Conservation (phyloP, 805 yeast genomes). For the Danielia oregonensis region DNA sequence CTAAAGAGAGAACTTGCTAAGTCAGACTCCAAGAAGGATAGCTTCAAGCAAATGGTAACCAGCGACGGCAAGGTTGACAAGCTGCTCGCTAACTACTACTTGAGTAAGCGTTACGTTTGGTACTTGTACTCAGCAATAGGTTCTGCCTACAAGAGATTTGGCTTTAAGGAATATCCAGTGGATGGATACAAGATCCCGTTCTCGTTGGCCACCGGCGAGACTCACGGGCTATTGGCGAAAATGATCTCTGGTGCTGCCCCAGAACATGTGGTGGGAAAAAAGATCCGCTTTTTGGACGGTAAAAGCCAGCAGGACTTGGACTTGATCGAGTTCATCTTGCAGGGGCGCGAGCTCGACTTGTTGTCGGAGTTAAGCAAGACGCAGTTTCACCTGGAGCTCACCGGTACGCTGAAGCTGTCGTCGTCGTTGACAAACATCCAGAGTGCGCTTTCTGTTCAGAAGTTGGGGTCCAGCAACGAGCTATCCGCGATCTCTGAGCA, state of each 20-base stretch:
- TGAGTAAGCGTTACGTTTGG: slow-evolving; percentile 37
- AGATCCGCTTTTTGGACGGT: slow-evolving; percentile 23
- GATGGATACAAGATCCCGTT: slow-evolving; percentile 33
- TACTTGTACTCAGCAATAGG: slow-evolving; percentile 72
- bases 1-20: slow-evolving; percentile 21
- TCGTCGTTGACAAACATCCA: slow-evolving; percentile 31
- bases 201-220: slow-evolving; percentile 13
- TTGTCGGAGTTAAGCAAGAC: slow-evolving; percentile 34
- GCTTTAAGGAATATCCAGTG: slow-evolving; percentile 42
- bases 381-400: slow-evolving; percentile 31
- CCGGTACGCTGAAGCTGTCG: slow-evolving; percentile 27
- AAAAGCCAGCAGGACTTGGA: slow-evolving; percentile 24
- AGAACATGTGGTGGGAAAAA: slow-evolving; percentile 22
- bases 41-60: slow-evolving; percentile 30
- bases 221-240: slow-evolving; percentile 18
- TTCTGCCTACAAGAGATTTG: slow-evolving; percentile 59
- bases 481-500: slow-evolving; percentile 19
- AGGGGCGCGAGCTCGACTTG: slow-evolving; percentile 32
- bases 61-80: slow-evolving; percentile 27
- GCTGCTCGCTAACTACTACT: slow-evolving; percentile 29
- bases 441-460: slow-evolving; percentile 17
- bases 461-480: slow-evolving; percentile 18
- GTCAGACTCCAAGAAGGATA: slow-evolving; percentile 21
- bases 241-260: slow-evolving; percentile 12
- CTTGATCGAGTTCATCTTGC: slow-evolving; percentile 28